phyloP scores from a whole-genome alignment of 345 rosid genomes.

The Boechera divaricarpa region DNA sequence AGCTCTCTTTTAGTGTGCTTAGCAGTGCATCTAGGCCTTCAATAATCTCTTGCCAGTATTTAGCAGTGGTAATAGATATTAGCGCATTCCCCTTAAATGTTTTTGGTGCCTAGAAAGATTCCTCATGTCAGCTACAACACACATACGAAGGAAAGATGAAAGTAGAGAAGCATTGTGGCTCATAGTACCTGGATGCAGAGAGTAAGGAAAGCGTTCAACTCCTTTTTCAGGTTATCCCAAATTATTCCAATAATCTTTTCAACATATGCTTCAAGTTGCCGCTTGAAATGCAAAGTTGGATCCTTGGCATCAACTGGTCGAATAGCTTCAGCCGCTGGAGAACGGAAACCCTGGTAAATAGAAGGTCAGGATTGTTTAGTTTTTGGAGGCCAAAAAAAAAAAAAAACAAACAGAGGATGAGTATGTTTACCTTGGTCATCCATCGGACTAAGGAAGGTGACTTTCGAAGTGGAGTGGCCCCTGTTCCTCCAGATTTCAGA shows the following conservation, averaged over 20 bases:
- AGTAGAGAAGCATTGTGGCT: conserved; percentile 27
- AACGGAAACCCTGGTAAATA: conserved; percentile 80
- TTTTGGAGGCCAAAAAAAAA: conserved; percentile 20
- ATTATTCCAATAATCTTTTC: conserved; percentile 95
- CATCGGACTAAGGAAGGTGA: conserved; percentile 88
- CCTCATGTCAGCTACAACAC: conserved; percentile 27
- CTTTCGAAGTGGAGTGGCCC: conserved; percentile 65
- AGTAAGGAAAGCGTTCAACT: conserved; percentile 69
- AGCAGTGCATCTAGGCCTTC: conserved; percentile 79
- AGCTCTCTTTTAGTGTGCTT: conserved; percentile 77
- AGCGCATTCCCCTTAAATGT: conserved; percentile 69
- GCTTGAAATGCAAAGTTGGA: conserved; percentile 94
- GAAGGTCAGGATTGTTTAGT: conserved; percentile 24
- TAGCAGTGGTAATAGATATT: conserved; percentile 62
- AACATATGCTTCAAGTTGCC: conserved; percentile 95
- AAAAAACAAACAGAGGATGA: background rate
- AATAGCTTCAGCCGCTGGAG: conserved; percentile 74
- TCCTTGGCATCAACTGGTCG: conserved; percentile 94
- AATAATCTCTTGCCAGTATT: conserved; percentile 91
- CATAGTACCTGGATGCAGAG: conserved; percentile 85
- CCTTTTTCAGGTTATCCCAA: conserved; percentile 94
- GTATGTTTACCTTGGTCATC: conserved; percentile 76
- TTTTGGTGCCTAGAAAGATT: conserved; percentile 74
- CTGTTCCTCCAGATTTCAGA: conserved; percentile 68
- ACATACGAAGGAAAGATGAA: conserved; percentile 8